A percentile compares a stretch with the other conserved stretches of the same genome.
Conservation (phyloP, 805 yeast genomes). For the Cyberlindnera xishuangbannaensis region DNA sequence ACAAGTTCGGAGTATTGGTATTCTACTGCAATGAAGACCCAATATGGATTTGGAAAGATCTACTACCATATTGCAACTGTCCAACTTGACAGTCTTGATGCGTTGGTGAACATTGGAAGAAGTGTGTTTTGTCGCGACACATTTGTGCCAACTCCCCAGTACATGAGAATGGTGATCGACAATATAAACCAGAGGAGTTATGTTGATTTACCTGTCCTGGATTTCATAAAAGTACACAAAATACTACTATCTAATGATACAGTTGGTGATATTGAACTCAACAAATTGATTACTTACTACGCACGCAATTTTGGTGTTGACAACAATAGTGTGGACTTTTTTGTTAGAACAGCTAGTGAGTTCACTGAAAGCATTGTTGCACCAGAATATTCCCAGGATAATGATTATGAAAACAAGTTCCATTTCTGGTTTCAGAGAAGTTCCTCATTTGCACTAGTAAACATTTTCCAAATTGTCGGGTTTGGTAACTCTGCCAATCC, state of each 20-base stretch:
- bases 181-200: slow-evolving; percentile 58
- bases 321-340: slow-evolving; percentile 56
- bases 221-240: slow-evolving; percentile 25
- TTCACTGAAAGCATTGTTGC: slow-evolving; percentile 11
- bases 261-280: slow-evolving; percentile 35
- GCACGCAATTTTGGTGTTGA: slow-evolving; percentile 66
- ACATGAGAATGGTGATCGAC: slow-evolving; percentile 70
- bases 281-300: slow-evolving; percentile 57
- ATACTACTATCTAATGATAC: slow-evolving; percentile 19
- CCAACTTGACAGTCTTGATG: slow-evolving; percentile 64
- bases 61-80: slow-evolving; percentile 88
- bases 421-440: slow-evolving; percentile 76
- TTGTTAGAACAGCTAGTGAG: slow-evolving; percentile 22
- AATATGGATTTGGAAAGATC: slow-evolving; percentile 79
- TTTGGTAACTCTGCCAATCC: slow-evolving; percentile 74
- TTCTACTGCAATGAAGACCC: slow-evolving; percentile 60
- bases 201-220: slow-evolving; percentile 31
- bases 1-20: slow-evolving; percentile 82
- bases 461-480: slow-evolving; percentile 68
- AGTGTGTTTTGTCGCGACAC: slow-evolving; percentile 77
- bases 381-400: slow-evolving; percentile 16
- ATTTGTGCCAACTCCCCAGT: slow-evolving; percentile 77
- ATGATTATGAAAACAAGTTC: slow-evolving; percentile 27
- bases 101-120: slow-evolving; percentile 73
- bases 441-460: slow-evolving; percentile 69